Conservation (phyloP, 768 basidiomycete genomes). For the Tephrocybe sp. region DNA sequence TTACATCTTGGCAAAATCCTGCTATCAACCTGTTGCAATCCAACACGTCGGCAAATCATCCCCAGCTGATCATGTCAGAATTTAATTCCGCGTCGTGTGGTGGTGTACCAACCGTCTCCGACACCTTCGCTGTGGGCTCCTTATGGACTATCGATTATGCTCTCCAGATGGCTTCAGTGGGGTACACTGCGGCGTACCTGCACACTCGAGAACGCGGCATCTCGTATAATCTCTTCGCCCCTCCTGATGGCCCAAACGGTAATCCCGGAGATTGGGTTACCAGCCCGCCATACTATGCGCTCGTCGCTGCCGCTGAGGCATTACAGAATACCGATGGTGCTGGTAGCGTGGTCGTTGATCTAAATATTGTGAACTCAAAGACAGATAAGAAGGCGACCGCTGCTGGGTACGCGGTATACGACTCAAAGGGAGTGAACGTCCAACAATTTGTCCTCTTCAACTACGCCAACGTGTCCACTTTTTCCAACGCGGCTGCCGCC, state of each 20-base stretch:
- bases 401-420: conserved; percentile 62
- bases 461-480: conserved; percentile 40
- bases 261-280: conserved; percentile 44
- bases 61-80: conserved; percentile 49
- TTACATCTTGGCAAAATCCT: conserved; percentile 47
- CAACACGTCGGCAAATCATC: conserved; percentile 27
- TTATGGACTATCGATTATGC: conserved; percentile 56
- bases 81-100: conserved; percentile 57
- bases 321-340: conserved; percentile 39
- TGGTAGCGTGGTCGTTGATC: conserved; percentile 38
- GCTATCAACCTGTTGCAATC: conserved; percentile 36
- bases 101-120: conserved; percentile 47
- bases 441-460: conserved; percentile 50
- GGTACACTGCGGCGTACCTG: conserved; percentile 49
- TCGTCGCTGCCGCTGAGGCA: conserved; percentile 45
- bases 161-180: conserved; percentile 48
- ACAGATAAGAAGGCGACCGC: conserved; percentile 36
- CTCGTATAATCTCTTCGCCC: conserved; percentile 49
- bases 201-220: conserved; percentile 56
- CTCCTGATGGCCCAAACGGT: conserved; percentile 36
- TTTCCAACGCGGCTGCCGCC: conserved; percentile 40
- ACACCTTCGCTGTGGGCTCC: conserved; percentile 50
- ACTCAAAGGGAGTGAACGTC: conserved; percentile 42
- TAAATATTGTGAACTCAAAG: conserved; percentile 41
- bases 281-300: conserved; percentile 49